Evolutionary conservation across 768 basidiomycete species (phyloP).

Genomic region (Kwoniella botswanensis): DNA sequence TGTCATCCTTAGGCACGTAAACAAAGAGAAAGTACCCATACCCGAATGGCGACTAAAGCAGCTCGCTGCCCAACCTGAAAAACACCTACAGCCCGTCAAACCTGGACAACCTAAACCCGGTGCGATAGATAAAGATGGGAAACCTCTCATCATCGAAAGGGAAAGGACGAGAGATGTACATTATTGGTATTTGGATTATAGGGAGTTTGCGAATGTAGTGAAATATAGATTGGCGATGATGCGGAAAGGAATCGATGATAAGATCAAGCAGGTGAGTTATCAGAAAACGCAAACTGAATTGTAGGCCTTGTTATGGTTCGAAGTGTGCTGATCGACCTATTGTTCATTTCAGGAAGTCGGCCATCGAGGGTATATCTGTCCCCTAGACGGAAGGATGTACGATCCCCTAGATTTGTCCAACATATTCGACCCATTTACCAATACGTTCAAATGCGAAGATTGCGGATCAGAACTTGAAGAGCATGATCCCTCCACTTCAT

Average conservation of each 20-base stretch:
- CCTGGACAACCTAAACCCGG: constrained; percentile 12
- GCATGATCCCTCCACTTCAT: constrained; percentile 71
- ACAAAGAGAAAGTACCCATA: constrained; percentile 50
- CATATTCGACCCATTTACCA: constrained; percentile 73
- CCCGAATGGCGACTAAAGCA: constrained; percentile 39
- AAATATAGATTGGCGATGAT: constrained; percentile 96
- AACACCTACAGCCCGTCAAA: background rate
- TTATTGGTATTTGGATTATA: constrained; percentile 97
- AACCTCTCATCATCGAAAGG: constrained; percentile 14
- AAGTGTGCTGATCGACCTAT: background rate
- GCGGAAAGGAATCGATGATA: constrained; percentile 85
- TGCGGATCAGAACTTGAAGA: constrained; percentile 83
- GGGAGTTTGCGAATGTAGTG: constrained; percentile 93
- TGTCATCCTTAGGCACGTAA: constrained; percentile 41
- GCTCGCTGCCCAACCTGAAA: constrained; percentile 5
- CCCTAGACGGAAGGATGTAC: constrained; percentile 81
- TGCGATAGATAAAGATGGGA: constrained; percentile 28
- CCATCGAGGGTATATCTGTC: constrained; percentile 96
- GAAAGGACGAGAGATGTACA: constrained; percentile 78
- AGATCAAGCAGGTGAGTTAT: constrained; percentile 76
- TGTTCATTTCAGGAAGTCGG: constrained; percentile 76
- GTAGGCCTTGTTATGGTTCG: too few relatives aligned
- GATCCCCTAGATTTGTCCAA: constrained; percentile 82
- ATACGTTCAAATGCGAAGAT: constrained; percentile 80
- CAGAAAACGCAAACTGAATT: too few relatives aligned